These are phyloP conservation scores for Aspergillus arachidicola DNA, from an alignment of 2,329 filamentous ascomycete genomes.

Conservation along the genomic window DNA sequence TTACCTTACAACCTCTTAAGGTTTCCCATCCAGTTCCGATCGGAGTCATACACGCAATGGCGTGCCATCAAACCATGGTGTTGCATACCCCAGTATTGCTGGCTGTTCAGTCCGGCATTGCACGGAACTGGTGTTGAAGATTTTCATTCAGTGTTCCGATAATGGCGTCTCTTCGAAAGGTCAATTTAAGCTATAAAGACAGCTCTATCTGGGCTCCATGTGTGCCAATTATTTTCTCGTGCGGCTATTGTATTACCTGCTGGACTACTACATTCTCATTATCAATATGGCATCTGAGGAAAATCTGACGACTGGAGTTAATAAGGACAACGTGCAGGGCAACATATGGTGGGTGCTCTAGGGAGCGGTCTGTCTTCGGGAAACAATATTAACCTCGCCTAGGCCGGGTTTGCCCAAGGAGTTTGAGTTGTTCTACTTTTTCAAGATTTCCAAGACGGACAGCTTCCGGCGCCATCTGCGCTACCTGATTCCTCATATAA, in stretches of 20 bases:
- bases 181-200: neutral
- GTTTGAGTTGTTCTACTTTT: constrained; percentile 16
- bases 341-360: constrained; percentile 17
- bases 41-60: neutral
- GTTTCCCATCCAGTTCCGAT: neutral
- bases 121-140: neutral
- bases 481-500: constrained; percentile 15
- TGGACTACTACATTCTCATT: neutral
- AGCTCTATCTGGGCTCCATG: neutral
- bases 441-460: constrained; percentile 10
- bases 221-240: neutral
- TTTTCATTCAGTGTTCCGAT: neutral
- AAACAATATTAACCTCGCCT: neutral
- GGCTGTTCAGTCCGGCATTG: neutral
- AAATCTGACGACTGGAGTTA: neutral
- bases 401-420: neutral
- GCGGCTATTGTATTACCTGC: neutral
- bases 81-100: neutral
- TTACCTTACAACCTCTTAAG: neutral
- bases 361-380: neutral
- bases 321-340: constrained; percentile 20
- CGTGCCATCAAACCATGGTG: neutral
- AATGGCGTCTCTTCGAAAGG: neutral
- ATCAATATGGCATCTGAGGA: constrained; percentile 5
- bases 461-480: constrained; percentile 14